Evolutionary conservation across 2,329 filamentous ascomycete species (phyloP).

Genomic region (Cladophialophora psammophila): DNA sequence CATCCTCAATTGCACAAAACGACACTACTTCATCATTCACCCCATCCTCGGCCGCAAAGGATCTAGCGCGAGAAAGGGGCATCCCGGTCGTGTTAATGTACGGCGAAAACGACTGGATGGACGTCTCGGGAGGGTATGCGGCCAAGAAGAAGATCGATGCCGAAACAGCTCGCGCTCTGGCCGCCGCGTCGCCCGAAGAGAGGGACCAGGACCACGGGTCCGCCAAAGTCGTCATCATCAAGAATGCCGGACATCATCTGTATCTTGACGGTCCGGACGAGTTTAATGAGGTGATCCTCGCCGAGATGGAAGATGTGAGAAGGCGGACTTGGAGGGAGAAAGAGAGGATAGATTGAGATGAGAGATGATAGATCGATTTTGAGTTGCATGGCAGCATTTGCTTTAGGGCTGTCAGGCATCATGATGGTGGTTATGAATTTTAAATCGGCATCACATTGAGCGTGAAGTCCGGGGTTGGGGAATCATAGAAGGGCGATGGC

Average conservation of each 20-base stretch:
- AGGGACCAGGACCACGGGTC: conserved; percentile 75
- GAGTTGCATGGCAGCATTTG: neutral
- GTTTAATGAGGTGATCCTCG: conserved; percentile 70
- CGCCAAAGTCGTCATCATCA: conserved; percentile 81
- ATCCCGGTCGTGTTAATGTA: conserved; percentile 93
- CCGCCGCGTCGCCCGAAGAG: conserved; percentile 71
- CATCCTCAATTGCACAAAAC: conserved; percentile 42
- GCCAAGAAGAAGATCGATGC: conserved; percentile 80
- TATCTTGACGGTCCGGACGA: conserved; percentile 75
- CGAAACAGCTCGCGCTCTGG: conserved; percentile 67
- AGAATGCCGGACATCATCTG: conserved; percentile 73
- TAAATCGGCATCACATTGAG: neutral
- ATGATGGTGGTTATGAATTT: neutral
- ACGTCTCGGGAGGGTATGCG: conserved; percentile 82
- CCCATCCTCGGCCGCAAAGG: conserved; percentile 29
- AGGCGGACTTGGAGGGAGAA: conserved; percentile 44
- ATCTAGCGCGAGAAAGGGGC: conserved; percentile 64
- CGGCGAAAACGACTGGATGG: conserved; percentile 99
- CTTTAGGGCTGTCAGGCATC: neutral
- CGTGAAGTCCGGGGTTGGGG: neutral
- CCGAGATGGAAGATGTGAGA: conserved; percentile 71
- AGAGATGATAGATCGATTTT: neutral
- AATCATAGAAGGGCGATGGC: conserved; percentile 5
- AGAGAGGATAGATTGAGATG: conserved; percentile 8
- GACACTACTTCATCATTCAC: conserved; percentile 16